Percentiles rank a stretch among this genome's conserved stretches.
phyloP scores from a whole-genome alignment of 805 yeast genomes.

The Yamadazyma paraphyllophila region DNA sequence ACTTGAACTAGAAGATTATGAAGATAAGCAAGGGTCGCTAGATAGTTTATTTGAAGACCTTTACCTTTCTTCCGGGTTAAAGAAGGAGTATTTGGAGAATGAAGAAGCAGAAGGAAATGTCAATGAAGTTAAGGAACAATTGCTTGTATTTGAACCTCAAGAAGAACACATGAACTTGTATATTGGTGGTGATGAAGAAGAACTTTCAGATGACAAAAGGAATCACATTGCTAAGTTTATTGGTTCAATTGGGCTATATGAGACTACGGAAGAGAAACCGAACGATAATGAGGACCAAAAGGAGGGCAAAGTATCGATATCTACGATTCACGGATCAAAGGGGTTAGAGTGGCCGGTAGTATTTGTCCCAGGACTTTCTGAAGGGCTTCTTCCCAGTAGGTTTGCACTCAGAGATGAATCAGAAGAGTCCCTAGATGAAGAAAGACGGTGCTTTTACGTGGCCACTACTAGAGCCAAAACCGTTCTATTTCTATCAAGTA shows the following conservation, averaged over 20 bases:
- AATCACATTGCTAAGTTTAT: constrained; percentile 26
- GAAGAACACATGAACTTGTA: constrained; percentile 21
- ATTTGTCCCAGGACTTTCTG: constrained; percentile 70
- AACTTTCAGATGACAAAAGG: constrained; percentile 13
- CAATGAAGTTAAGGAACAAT: constrained; percentile 36
- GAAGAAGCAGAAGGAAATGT: constrained; percentile 34
- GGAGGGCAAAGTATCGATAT: constrained; percentile 37
- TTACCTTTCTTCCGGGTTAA: constrained; percentile 28
- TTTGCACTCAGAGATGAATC: constrained; percentile 37
- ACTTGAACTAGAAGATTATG: not conserved
- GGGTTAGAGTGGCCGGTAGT: constrained; percentile 97
- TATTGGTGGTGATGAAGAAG: constrained; percentile 14
- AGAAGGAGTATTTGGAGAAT: constrained; percentile 25
- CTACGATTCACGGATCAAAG: constrained; percentile 90
- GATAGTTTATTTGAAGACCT: constrained; percentile 12
- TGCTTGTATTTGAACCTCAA: constrained; percentile 32
- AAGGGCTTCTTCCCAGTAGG: constrained; percentile 62
- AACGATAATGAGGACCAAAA: constrained; percentile 12
- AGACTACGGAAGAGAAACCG: constrained; percentile 19
- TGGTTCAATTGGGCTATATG: constrained; percentile 35
- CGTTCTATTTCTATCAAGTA: constrained; percentile 46
- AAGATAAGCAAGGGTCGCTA: not conserved
- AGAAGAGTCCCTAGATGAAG: constrained; percentile 58
- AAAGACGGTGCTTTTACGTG: constrained; percentile 81
- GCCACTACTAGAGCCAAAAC: constrained; percentile 81